A percentile compares a stretch with the other conserved stretches of the same genome.
Evolutionary conservation across 2,329 filamentous ascomycete species (phyloP).

Genomic region (Nemania serpens): DNA sequence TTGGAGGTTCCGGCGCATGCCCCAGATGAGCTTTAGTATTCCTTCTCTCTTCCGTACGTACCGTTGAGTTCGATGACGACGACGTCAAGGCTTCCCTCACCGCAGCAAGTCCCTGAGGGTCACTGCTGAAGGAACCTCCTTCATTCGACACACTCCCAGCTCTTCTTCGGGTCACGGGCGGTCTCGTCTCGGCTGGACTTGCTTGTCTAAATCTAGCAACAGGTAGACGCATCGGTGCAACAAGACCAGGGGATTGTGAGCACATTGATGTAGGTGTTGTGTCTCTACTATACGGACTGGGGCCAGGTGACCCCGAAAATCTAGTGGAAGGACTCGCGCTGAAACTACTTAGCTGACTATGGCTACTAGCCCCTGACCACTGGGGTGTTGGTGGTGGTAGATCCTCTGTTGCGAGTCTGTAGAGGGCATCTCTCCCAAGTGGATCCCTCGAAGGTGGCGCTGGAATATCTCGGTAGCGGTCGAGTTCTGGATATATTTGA

Average conservation of each 20-base stretch:
- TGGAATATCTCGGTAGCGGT: constrained; percentile 60
- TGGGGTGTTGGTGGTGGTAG: constrained; percentile 70
- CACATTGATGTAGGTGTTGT: constrained; percentile 80
- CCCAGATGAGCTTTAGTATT: constrained; percentile 51
- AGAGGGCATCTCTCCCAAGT: constrained; percentile 53
- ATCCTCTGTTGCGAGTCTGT: constrained; percentile 65
- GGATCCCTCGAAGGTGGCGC: constrained; percentile 44
- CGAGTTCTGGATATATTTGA: constrained; percentile 63
- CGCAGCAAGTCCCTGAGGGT: constrained; percentile 64
- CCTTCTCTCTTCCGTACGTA: constrained; percentile 57
- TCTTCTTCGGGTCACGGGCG: constrained; percentile 63
- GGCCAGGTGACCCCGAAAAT: constrained; percentile 73
- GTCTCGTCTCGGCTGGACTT: constrained; percentile 61
- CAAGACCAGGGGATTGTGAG: constrained; percentile 71
- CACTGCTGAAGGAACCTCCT: constrained; percentile 49
- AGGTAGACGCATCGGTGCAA: constrained; percentile 53
- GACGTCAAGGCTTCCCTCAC: constrained; percentile 73
- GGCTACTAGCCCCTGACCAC: constrained; percentile 62
- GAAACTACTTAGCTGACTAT: constrained; percentile 57
- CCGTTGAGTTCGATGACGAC: constrained; percentile 73
- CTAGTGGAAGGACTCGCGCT: constrained; percentile 76
- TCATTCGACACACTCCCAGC: constrained; percentile 61
- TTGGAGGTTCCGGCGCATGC: constrained; percentile 58
- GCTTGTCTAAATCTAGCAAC: constrained; percentile 56
- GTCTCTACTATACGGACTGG: constrained; percentile 73